Evolutionary conservation across 331 rosid genomes (phyloP).

Genomic region (Malus hybrid): DNA sequence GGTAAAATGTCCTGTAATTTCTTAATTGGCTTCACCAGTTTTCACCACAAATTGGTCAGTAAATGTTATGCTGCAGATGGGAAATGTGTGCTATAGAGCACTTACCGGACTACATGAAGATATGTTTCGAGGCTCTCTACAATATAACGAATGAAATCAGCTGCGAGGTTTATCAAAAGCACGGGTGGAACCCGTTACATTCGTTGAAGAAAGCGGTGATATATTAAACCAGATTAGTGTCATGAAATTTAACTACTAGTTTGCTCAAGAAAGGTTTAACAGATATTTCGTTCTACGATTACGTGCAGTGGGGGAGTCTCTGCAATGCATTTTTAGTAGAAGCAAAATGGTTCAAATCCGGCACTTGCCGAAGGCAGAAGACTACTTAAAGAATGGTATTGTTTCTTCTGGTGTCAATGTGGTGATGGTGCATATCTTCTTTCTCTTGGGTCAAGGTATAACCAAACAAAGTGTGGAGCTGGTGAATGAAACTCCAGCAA

Average conservation of each 20-base stretch:
- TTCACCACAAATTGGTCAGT: no score
- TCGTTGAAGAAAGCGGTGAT: slow-evolving; percentile 34
- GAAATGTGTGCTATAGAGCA: slow-evolving; percentile 25
- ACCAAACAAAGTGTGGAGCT: slow-evolving; percentile 9
- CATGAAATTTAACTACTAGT: not conserved
- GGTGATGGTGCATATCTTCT: slow-evolving; percentile 38
- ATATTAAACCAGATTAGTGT: no score
- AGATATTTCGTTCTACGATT: not conserved
- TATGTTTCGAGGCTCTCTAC: slow-evolving; percentile 30
- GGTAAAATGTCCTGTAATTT: slow-evolving; percentile 19
- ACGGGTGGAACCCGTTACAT: slow-evolving; percentile 43
- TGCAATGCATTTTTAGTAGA: slow-evolving; percentile 48
- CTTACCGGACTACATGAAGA: slow-evolving; percentile 45
- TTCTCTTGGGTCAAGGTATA: slow-evolving; percentile 33
- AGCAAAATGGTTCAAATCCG: slow-evolving; percentile 48
- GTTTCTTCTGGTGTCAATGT: slow-evolving; percentile 42
- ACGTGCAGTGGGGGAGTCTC: slow-evolving; percentile 39
- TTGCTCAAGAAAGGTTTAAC: not conserved
- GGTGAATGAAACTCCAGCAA: slow-evolving; percentile 25
- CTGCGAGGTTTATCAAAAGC: slow-evolving; percentile 19
- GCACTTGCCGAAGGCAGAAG: slow-evolving; percentile 32
- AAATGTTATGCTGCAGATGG: slow-evolving; percentile 32
- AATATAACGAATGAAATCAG: slow-evolving; percentile 41
- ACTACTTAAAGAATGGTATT: slow-evolving; percentile 43
- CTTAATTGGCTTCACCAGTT: no score